Base-by-base conservation (phyloP, 73 alveolate species). In the Blepharisma stoltei region DNA sequence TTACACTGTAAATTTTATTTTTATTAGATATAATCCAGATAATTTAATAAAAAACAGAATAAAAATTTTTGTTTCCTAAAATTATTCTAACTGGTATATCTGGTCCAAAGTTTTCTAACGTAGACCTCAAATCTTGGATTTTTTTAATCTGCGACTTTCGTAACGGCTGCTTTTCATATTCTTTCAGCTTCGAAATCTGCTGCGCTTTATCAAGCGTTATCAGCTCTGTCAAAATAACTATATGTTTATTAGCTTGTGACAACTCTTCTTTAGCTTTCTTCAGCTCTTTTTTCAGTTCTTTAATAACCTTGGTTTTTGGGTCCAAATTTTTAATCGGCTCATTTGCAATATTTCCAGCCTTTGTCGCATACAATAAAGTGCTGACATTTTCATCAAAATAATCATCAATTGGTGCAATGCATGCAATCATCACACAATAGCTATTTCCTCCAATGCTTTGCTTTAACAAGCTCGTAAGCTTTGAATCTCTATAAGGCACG, bases 401-500 rank as follows among this genome's bases (percentile, higher is more conserved):
- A 76, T 86, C 90, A 9, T 85, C 93, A 50, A 95, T 77, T 14
- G 99, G 99, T 41, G 98, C 87, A 6, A 95, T 92, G 82, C 99
- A 95, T 25, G 99, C 99, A 80, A 97, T 95, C 99, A 97, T 97
- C 25, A 95, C 90, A 7, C 99, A 97, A 53, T 93, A 95, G 0
- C 99, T 89, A 14, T 95, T 70, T 4, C 99, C 99, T 54, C 99
- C 99, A 7, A 97, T 82, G 14, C 97, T 88, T 83, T 95, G 98
- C 97, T 89, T 95, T 75, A 97, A 83, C 21, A 97, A 92, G 98
- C 95, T 95, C 9, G 99, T 97, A 32, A 97, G 91, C 85, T 97
- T 97, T 55, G 98, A 88, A 81, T 97, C 99, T 82, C 99, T 83
- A 84, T 95, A 97, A 14, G 99, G 99, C 37, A 97, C 95, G 80